Base-by-base conservation (phyloP, 148 eudicot genomes). In the Vaccinium macrocarpon region DNA sequence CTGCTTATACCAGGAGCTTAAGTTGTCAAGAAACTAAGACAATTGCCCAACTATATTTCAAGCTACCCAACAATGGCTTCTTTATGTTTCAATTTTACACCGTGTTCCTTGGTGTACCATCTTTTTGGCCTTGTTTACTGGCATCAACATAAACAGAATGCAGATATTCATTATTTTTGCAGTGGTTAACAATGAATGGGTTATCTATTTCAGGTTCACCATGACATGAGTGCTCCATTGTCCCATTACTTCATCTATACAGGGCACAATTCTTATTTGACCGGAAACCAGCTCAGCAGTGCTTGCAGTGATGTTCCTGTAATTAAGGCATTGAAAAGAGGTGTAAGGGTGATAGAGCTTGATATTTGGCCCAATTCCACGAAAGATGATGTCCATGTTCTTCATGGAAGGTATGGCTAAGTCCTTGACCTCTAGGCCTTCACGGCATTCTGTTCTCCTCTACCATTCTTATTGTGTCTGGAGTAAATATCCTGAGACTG, bases 171-270 rank as follows among this genome's bases (percentile, higher is more conserved):
- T 14, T 32, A 35, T 82, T 5, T 8, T 46, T 83, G 80, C 35
- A 29, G 5, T 32, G 48, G 46, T 46, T 51, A 55, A 82, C 64
- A 9, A 7, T 18, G 0, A 61, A 72, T 50, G n/a, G 52, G 27
- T 70, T 56, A 19, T 78, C 14, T 0, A 19, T 75, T 88, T 80
- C 85, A 95, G 98, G 94, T 91, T 87, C 91, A 95, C 82, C 97
- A 95, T 76, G 95, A 93, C 74, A 93, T 95, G 98, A 92, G 61
- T 62, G 92, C 91, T 53, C 97, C 98, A 19, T 84, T 95, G 87
- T 95, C 98, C 46, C 98, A 95, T 87, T 95, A 93, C 87, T 95
- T 85, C 87, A 93, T 95, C 86, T 93, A 91, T 87, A 95, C 98
- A 0, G 95, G 98, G 42, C 98, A 95, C 70, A 95, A 95, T 88